Percentiles rank a stretch among this genome's conserved stretches.
phyloP scores from a whole-genome alignment of 352 stramenopile genomes.

The Peronospora destructor region DNA sequence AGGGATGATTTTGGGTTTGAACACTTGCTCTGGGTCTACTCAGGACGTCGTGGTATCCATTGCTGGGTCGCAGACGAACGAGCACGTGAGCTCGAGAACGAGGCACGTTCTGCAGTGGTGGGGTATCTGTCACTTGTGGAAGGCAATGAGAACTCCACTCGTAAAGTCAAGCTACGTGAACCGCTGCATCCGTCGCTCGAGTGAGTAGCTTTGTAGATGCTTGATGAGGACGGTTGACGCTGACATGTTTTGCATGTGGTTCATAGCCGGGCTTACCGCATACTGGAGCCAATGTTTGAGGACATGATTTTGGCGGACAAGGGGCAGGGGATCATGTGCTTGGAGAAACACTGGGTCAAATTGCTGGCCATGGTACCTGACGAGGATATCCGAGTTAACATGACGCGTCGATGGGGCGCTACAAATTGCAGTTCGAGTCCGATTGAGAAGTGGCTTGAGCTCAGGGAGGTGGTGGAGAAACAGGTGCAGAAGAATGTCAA shows the following conservation, averaged over 20 bases:
- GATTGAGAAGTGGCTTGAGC: slow-evolving; percentile 85
- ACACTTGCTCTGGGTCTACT: slow-evolving; percentile 98
- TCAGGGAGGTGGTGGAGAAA: slow-evolving; percentile 65
- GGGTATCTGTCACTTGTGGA: slow-evolving; percentile 94
- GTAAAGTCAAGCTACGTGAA: slow-evolving; percentile 87
- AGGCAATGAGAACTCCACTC: slow-evolving; percentile 81
- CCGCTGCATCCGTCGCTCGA: slow-evolving; percentile 92
- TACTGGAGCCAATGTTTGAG: slow-evolving; percentile 94
- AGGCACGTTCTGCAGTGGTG: slow-evolving; percentile 93
- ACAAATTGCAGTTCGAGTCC: slow-evolving; percentile 49
- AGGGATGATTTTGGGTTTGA: slow-evolving; percentile 98
- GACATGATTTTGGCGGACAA: slow-evolving; percentile 84
- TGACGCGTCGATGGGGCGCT: slow-evolving; percentile 54
- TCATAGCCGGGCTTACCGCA: slow-evolving; percentile 82
- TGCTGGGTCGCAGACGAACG: slow-evolving; percentile 97
- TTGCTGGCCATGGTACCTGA: slow-evolving; percentile 92
- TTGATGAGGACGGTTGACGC: not conserved
- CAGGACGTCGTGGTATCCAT: slow-evolving; percentile 97
- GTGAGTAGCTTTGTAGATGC: slow-evolving; percentile 23
- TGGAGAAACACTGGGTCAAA: slow-evolving; percentile 83
- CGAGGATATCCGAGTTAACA: slow-evolving; percentile 66
- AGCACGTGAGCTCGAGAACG: slow-evolving; percentile 91
- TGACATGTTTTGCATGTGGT: slow-evolving; percentile 7
- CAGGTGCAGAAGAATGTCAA: slow-evolving; percentile 45
- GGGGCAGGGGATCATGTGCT: slow-evolving; percentile 89